Conservation (phyloP, 345 rosid genomes). For the Camelina laxa region DNA sequence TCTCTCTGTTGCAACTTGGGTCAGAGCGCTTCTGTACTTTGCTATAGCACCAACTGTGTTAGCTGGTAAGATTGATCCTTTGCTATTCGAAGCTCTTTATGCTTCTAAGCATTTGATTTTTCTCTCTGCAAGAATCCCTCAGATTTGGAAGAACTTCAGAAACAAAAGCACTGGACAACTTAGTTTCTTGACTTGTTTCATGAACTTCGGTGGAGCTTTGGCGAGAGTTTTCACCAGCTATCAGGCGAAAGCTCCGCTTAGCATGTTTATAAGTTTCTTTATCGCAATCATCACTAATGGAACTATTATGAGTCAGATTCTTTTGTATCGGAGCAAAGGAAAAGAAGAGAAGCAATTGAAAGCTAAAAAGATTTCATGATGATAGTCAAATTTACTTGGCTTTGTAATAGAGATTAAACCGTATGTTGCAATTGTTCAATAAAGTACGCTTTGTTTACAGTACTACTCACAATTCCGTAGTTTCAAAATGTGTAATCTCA, state of each 20-base stretch:
- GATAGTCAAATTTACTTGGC: background rate
- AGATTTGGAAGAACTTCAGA: slow-evolving; percentile 78
- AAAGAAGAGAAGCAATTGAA: slow-evolving; percentile 52
- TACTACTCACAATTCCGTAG: background rate
- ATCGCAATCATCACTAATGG: slow-evolving; percentile 59
- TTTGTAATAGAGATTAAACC: background rate
- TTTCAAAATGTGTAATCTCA: background rate
- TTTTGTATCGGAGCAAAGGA: slow-evolving; percentile 54
- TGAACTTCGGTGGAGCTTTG: slow-evolving; percentile 74
- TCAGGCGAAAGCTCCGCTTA: slow-evolving; percentile 79
- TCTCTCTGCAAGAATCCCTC: slow-evolving; percentile 82
- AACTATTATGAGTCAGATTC: slow-evolving; percentile 70
- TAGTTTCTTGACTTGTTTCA: slow-evolving; percentile 80
- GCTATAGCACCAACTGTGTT: slow-evolving; percentile 77
- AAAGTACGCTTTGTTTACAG: slow-evolving; percentile 1
- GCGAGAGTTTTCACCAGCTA: slow-evolving; percentile 84
- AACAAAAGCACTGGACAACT: slow-evolving; percentile 90
- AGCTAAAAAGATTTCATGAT: slow-evolving; percentile 28
- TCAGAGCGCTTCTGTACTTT: slow-evolving; percentile 57
- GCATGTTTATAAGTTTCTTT: slow-evolving; percentile 61
- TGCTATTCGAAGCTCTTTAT: slow-evolving; percentile 86
- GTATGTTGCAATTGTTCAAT: background rate
- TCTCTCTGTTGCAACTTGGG: slow-evolving; percentile 53
- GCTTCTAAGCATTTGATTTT: slow-evolving; percentile 88
- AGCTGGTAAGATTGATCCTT: slow-evolving; percentile 69